phyloP scores from a whole-genome alignment of 2,329 filamentous ascomycete species.

The Ophiocordyceps unilateralis region DNA sequence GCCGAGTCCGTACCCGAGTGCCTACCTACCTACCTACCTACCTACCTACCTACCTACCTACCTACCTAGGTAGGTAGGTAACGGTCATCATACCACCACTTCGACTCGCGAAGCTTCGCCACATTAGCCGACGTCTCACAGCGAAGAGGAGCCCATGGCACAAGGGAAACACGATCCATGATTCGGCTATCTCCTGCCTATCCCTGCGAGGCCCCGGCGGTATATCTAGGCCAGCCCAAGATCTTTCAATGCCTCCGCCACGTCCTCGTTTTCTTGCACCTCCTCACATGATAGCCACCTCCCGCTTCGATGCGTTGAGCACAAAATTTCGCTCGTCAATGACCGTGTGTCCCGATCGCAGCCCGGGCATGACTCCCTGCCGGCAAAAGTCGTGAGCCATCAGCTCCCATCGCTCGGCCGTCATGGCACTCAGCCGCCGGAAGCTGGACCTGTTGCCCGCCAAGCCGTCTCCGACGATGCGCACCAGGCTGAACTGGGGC shows the following conservation, averaged over 20 bases:
- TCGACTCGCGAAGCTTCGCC: no score
- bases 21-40: neutral
- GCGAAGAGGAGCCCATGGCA: neutral
- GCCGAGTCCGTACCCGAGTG: neutral
- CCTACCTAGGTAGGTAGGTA: neutral
- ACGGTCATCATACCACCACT: no score
- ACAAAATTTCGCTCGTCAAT: slow-evolving; percentile 20
- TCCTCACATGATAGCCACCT: neutral
- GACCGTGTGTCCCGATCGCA: slow-evolving; percentile 20
- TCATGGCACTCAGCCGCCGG: slow-evolving; percentile 7
- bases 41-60: neutral
- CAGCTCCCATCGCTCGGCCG: slow-evolving; percentile 17
- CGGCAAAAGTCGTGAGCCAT: slow-evolving; percentile 19
- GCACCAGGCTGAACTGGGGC: slow-evolving; percentile 5
- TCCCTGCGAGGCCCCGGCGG: neutral
- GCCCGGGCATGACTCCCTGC: slow-evolving; percentile 15
- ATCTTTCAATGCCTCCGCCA: neutral
- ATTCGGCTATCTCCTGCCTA: neutral
- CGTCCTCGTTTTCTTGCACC: neutral
- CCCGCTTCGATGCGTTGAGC: neutral
- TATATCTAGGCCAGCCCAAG: slow-evolving; percentile 3
- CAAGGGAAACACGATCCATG: neutral
- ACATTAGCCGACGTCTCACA: neutral
- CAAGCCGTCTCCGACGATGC: neutral
- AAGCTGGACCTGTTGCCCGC: neutral